Conservation (phyloP, 495 filamentous ascomycete genomes). For the Chlorociboria aeruginascens region DNA sequence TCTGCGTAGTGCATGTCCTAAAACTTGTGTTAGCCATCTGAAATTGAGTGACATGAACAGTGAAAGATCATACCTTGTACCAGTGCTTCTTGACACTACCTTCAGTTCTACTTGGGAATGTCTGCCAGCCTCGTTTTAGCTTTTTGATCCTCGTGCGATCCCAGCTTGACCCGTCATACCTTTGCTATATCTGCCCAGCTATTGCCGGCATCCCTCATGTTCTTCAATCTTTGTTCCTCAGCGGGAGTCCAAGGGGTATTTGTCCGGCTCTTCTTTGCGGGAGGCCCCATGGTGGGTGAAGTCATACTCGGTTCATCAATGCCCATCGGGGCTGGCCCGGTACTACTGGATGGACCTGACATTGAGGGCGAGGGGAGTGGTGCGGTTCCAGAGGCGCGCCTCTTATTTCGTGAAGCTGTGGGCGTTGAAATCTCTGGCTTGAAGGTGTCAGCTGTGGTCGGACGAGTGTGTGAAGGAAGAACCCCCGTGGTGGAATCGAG, state of each 20-base stretch:
- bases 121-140: conserved; percentile 35
- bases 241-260: conserved; percentile 97
- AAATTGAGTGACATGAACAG: neutral
- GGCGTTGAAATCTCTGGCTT: conserved; percentile 11
- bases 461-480: conserved; percentile 9
- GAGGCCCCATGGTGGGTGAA: conserved; percentile 8
- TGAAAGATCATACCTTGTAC: conserved; percentile 70
- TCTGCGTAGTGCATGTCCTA: conserved; percentile 98
- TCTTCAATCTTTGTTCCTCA: conserved; percentile 85
- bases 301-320: conserved; percentile 14
- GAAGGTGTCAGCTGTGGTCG: conserved; percentile 6
- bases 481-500: conserved; percentile 3
- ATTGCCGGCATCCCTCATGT: conserved; percentile 82
- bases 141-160: conserved; percentile 3
- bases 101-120: conserved; percentile 85
- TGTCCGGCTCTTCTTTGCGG: conserved; percentile 79
- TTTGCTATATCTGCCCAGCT: conserved; percentile 98
- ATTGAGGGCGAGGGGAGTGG: conserved; percentile 4
- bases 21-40: neutral
- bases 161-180: conserved; percentile 32
- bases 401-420: conserved; percentile 14
- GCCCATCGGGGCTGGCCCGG: neutral
- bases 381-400: conserved; percentile 9
- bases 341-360: conserved; percentile 9
- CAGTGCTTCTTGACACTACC: conserved; percentile 99